Evolutionary conservation across 768 basidiomycete genomes (phyloP), one percentile per base, ranked within the genome.

Genomic region (Boletus reticulatus): DNA sequence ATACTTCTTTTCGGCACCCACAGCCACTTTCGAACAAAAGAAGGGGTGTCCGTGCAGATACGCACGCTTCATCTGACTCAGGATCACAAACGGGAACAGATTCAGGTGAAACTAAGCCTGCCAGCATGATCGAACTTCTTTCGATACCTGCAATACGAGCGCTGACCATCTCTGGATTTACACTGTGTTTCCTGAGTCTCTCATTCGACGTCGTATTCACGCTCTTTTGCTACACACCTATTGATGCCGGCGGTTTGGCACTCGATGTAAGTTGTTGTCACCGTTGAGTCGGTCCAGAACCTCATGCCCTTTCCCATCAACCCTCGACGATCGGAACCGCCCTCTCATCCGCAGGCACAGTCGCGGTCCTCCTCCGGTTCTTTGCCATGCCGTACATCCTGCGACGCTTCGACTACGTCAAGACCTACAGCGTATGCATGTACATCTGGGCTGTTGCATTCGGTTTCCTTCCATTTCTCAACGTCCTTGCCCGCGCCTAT

Each of bases 121-220:
- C 61, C 8, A 68, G 66, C 51, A 59, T 77, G 45, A 63, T 58
- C 53, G 63, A 66, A 11, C 68, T 85, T 14, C 61, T 84, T 6
- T 71, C 76, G 6, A 77, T 79, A 39, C 83, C 84, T 2, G 71
- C 80, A 44, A 78, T 85, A 55, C 77, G 77, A 2, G 76, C 79
- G 4, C 62, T 85, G 37, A 79, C 79, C 38, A 60, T 77, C 11
- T 85, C 83, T 20, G 80, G 78, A 9, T 77, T 74, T 49, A 76
- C 75, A 2, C 68, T 85, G 17, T 75, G 73, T 48, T 84, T 83
- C 70, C 72, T 80, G 58, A 75, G 75, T 16, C 80, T 80, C 0
- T 77, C 78, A 1, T 88, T 84, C 60, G 84, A 86, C 50, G 82
- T 83, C 6, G 78, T 85, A 4, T 86, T 87, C 60, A 80, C 83